These are phyloP conservation scores for Fraxinus baroniana DNA, from an alignment of 305 asterid genomes.

Conservation along the genomic window DNA sequence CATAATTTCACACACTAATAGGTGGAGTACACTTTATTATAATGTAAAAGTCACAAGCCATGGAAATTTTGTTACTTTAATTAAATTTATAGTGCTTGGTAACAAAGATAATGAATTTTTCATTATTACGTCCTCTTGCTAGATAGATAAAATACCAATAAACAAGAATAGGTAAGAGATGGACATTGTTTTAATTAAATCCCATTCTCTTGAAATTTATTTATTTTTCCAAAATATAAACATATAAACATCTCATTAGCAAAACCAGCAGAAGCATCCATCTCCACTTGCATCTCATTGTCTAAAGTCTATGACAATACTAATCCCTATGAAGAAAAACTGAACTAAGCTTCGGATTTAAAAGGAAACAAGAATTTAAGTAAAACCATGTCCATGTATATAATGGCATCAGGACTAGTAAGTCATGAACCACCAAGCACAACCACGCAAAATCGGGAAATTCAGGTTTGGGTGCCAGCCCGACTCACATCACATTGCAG, in stretches of 20 bases:
- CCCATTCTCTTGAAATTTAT: slow-evolving; percentile 37
- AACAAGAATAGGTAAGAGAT: neutral
- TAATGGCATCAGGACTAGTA: slow-evolving; percentile 40
- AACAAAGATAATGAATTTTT: neutral
- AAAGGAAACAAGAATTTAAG: slow-evolving; percentile 27
- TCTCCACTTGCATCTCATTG: slow-evolving; percentile 32
- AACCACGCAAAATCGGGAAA: slow-evolving; percentile 1
- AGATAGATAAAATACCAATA: neutral
- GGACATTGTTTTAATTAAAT: slow-evolving; percentile 26
- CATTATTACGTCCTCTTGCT: neutral
- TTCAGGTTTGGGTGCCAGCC: neutral
- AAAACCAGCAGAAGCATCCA: slow-evolving; percentile 26
- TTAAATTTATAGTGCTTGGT: neutral
- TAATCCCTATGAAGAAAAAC: slow-evolving; percentile 35
- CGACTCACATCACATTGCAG: slow-evolving; percentile 67
- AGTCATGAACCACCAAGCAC: slow-evolving; percentile 23
- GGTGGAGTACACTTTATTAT: neutral
- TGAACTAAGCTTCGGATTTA: slow-evolving; percentile 39
- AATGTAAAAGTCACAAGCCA: neutral
- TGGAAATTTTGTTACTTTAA: neutral
- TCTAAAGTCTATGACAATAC: slow-evolving; percentile 40
- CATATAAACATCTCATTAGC: slow-evolving; percentile 54
- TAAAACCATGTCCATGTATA: slow-evolving; percentile 47
- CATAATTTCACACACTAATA: neutral
- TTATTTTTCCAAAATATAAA: slow-evolving; percentile 39